Conservation (phyloP, 768 basidiomycete species). For the Peribolospora kevripleyi region DNA sequence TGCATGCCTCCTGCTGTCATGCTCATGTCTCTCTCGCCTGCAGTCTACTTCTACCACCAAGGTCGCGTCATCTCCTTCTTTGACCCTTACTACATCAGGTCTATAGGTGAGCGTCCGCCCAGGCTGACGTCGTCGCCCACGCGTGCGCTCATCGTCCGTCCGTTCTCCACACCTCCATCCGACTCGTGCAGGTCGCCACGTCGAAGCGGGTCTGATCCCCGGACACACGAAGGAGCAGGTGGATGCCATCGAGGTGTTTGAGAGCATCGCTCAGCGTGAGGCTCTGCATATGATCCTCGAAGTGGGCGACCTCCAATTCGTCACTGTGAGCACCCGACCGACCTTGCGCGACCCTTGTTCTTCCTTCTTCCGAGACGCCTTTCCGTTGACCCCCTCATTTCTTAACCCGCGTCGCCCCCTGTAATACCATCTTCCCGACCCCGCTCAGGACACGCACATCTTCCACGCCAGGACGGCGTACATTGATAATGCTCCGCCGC, state of each 20-base stretch:
- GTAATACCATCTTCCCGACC: too few relatives aligned
- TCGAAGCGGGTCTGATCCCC: constrained; percentile 13
- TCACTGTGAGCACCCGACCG: constrained; percentile 1
- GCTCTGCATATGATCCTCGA: constrained; percentile 18
- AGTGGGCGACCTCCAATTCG: constrained; percentile 18
- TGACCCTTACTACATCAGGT: constrained; percentile 13
- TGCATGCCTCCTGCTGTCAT: background rate
- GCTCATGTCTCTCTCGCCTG: background rate
- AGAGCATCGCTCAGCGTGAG: constrained; percentile 16
- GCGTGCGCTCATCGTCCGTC: too few relatives aligned
- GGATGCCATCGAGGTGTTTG: constrained; percentile 16
- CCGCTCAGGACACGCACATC: constrained; percentile 5
- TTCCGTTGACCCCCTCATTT: too few relatives aligned
- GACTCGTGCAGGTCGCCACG: constrained; percentile 6
- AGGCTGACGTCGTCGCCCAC: too few relatives aligned
- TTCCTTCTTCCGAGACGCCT: background rate
- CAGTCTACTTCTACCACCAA: constrained; percentile 14
- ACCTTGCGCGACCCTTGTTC: background rate
- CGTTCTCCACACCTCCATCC: too few relatives aligned
- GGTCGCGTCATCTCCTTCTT: constrained; percentile 13
- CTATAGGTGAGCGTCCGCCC: too few relatives aligned
- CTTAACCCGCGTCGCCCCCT: constrained; percentile 3
- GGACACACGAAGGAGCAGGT: constrained; percentile 12
- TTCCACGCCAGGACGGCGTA: constrained; percentile 18
- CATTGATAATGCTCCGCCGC: constrained; percentile 15